Evolutionary conservation across 2,329 filamentous ascomycete species (phyloP), one percentile per base, ranked within the genome.

Genomic region (Cladobotryum protrusum): DNA sequence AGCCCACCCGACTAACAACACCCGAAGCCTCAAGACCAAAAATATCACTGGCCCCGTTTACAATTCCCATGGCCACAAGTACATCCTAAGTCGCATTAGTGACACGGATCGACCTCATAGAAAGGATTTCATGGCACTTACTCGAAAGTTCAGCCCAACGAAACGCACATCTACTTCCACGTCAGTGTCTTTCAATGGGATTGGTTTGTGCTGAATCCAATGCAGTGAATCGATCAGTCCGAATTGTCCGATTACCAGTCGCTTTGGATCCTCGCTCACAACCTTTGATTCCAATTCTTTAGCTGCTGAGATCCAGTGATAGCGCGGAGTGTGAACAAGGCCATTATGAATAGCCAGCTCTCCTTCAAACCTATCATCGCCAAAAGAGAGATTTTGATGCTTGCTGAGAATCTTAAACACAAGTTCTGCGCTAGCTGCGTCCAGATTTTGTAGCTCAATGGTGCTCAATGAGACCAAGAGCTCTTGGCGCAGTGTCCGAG

Each of bases 151-250:
- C 14, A 58, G 19, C 12, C 55, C 53, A 2, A 45, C 56, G 2
- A 44, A 45, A 18, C 46, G 45, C 1, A 57, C 37, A 17, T 68
- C 54, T 5, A 74, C 61, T 50, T 72, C 67, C 11, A 74, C 57
- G 15, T 63, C 54, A 43, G 61, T 57, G 0, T 46, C 45, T 11
- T 41, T 7, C 15, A 54, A 33, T 12, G 53, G 52, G 24, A 15
- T 34, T 18, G 45, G 35, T 11, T 32, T 39, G 2, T 46, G 52
- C 45, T 40, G 24, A 14, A 42, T 15, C 53, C 64, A 63, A 8
- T 35, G 46, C 2, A 64, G 40, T 0, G 57, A 58, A 36, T 56
- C 56, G 13, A 63, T 37, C 37, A 50, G 48, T 24, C 61, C 56
- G 11, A 45, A 56, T 48, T 49, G 49, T 47, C 34, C 54, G 35